Percentiles rank a stretch among this genome's conserved stretches.
These are phyloP conservation scores for Pseudocercospora eumusae DNA, from an alignment of 2,329 filamentous ascomycete genomes.

Conservation along the genomic window DNA sequence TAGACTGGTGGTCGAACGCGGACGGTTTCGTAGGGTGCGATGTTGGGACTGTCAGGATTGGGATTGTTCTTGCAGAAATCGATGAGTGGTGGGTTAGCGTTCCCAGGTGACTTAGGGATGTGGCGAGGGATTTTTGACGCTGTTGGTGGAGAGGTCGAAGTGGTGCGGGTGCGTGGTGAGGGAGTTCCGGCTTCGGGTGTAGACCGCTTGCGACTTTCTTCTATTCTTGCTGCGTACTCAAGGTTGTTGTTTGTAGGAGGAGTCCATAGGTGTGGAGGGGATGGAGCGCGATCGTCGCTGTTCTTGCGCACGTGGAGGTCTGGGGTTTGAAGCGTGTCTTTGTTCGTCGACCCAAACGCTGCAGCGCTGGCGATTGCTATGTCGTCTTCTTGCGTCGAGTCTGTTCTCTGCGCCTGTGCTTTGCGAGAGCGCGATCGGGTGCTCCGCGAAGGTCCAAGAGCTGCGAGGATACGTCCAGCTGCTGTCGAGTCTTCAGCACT, in stretches of 20 bases:
- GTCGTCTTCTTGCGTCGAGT: slow-evolving; percentile 18
- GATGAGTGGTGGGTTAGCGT: slow-evolving; percentile 2
- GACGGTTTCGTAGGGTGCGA: slow-evolving; percentile 11
- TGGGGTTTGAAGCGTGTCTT: slow-evolving; percentile 11
- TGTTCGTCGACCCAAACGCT: not conserved
- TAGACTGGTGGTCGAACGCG: slow-evolving; percentile 26
- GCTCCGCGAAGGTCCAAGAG: not conserved
- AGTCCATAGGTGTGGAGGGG: not conserved
- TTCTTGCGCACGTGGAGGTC: slow-evolving; percentile 10
- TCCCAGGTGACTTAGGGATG: not conserved
- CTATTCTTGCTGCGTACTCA: not conserved
- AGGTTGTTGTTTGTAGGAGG: not conserved
- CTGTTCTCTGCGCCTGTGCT: slow-evolving; percentile 11
- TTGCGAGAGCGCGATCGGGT: slow-evolving; percentile 12
- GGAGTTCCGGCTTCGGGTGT: not conserved
- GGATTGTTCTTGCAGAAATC: slow-evolving; percentile 1
- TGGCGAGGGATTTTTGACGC: not conserved
- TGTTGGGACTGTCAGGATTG: not conserved
- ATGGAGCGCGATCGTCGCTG: not conserved
- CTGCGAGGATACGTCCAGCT: not conserved
- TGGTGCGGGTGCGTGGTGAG: not conserved
- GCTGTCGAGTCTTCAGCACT: not conserved
- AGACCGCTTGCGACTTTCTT: not conserved
- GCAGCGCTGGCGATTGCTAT: slow-evolving; percentile 6
- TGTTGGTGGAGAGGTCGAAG: not conserved